Evolutionary conservation across 805 yeast genomes (phyloP).

Genomic region (Dipodascopsis uninucleata): DNA sequence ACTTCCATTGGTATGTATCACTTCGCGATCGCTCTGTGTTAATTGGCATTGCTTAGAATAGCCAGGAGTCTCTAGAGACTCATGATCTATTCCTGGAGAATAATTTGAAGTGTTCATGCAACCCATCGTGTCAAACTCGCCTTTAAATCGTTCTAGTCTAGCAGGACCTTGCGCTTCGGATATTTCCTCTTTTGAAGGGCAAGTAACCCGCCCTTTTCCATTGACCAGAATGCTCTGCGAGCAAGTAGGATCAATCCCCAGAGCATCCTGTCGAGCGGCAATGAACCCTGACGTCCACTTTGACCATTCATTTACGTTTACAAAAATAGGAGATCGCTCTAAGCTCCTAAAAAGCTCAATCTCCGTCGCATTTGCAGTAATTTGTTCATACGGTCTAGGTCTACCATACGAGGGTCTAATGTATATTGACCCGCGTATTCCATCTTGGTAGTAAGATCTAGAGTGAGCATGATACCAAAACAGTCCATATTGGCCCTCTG

Average conservation of each 20-base stretch:
- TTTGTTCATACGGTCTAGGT: conserved; percentile 2
- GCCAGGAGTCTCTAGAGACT: conserved; percentile 7
- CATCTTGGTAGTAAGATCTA: conserved; percentile 65
- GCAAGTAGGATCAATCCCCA: conserved; percentile 10
- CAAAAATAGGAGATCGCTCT: not conserved
- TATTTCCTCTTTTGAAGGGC: conserved; percentile 2
- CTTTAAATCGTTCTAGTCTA: not conserved
- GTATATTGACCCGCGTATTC: conserved; percentile 55
- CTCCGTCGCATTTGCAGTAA: not conserved
- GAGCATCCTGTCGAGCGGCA: not conserved
- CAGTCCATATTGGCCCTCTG: conserved; percentile 44
- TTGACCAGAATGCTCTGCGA: conserved; percentile 4
- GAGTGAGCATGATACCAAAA: conserved; percentile 56
- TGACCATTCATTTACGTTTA: conserved; percentile 6
- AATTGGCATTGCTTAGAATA: conserved; percentile 7
- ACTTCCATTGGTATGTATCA: conserved; percentile 3
- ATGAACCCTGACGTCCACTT: conserved; percentile 5
- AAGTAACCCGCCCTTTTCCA: conserved; percentile 7
- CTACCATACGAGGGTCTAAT: not conserved
- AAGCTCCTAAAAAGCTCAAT: not conserved
- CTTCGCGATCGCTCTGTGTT: conserved; percentile 5
- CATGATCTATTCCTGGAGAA: conserved; percentile 3
- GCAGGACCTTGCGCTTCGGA: conserved; percentile 4
- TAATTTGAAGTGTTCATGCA: conserved; percentile 3
- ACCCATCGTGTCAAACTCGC: conserved; percentile 4